Evolutionary conservation across 1,139 yeast genomes (phyloP).

Genomic region (Saccharomycopsis phalli): DNA sequence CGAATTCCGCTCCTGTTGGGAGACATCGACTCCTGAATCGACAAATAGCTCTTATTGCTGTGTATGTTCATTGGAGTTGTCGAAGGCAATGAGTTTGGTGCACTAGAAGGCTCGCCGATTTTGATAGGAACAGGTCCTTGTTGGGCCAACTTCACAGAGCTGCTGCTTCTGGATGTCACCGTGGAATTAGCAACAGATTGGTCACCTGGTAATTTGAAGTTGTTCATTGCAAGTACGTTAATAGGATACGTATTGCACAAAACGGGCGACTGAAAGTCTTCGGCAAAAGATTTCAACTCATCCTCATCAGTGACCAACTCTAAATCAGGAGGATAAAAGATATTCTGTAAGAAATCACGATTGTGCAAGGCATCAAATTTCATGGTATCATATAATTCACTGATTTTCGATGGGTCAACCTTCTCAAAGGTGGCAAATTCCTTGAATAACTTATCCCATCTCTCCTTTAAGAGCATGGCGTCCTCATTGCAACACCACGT

Average conservation of each 20-base stretch:
- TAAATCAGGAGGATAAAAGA: constrained; percentile 57
- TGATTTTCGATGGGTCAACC: constrained; percentile 94
- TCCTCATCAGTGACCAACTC: constrained; percentile 26
- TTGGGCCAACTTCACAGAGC: constrained; percentile 8
- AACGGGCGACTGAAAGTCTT: constrained; percentile 44
- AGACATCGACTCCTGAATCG: not conserved
- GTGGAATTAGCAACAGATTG: constrained; percentile 19
- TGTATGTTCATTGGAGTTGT: constrained; percentile 24
- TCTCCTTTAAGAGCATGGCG: constrained; percentile 77
- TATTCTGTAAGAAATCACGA: constrained; percentile 74
- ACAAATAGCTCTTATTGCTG: not conserved
- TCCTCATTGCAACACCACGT: constrained; percentile 98
- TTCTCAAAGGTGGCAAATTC: constrained; percentile 92
- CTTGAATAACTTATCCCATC: constrained; percentile 95
- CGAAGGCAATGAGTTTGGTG: not conserved
- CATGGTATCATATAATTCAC: constrained; percentile 97
- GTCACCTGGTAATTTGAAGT: constrained; percentile 48
- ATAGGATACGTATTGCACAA: constrained; percentile 76
- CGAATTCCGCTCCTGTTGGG: not conserved
- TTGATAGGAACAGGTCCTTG: not conserved
- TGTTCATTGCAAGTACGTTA: constrained; percentile 66
- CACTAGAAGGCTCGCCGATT: not conserved
- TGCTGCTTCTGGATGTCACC: constrained; percentile 10
- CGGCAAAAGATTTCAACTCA: constrained; percentile 35
- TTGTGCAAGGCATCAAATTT: constrained; percentile 96